Percentiles rank a stretch among this genome's conserved stretches.
These are phyloP conservation scores for Penstemon newberryi DNA, from an alignment of 257 asterid species.

Conservation along the genomic window DNA sequence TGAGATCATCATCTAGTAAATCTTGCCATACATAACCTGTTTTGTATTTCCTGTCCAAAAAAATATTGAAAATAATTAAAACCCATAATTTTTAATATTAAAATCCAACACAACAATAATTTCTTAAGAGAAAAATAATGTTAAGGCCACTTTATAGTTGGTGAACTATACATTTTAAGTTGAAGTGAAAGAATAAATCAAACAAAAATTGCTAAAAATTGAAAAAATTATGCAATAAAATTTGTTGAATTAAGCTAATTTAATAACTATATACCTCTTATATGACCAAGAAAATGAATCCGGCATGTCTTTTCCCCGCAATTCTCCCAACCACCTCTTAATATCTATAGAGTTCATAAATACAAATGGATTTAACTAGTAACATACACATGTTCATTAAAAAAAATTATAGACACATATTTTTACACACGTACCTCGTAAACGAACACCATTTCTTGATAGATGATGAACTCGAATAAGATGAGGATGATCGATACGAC, in stretches of 20 bases:
- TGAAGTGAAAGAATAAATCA: too few relatives aligned
- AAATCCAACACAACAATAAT: too few relatives aligned
- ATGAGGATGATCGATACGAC: conserved; percentile 80
- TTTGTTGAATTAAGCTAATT: too few relatives aligned
- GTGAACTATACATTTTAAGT: too few relatives aligned
- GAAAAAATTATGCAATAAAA: too few relatives aligned
- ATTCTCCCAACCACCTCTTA: conserved; percentile 84
- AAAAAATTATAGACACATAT: neutral
- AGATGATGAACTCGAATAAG: conserved; percentile 77
- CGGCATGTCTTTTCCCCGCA: conserved; percentile 85
- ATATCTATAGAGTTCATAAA: conserved; percentile 43
- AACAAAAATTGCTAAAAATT: too few relatives aligned
- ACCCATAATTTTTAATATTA: neutral
- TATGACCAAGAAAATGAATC: conserved; percentile 90
- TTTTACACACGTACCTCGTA: conserved; percentile 52
- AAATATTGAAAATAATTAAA: neutral
- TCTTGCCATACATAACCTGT: conserved; percentile 93
- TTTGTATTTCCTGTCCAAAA: conserved; percentile 62
- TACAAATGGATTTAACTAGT: neutral
- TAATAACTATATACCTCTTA: conserved; percentile 52
- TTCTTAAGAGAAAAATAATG: too few relatives aligned
- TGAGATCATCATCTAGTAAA: conserved; percentile 86
- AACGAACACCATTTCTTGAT: conserved; percentile 69
- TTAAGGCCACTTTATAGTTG: too few relatives aligned
- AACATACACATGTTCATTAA: neutral